Percentiles rank a stretch among this genome's conserved stretches.
These are phyloP conservation scores for Dactylellina drechsleri DNA, from an alignment of 2,329 filamentous ascomycete species.

Conservation along the genomic window DNA sequence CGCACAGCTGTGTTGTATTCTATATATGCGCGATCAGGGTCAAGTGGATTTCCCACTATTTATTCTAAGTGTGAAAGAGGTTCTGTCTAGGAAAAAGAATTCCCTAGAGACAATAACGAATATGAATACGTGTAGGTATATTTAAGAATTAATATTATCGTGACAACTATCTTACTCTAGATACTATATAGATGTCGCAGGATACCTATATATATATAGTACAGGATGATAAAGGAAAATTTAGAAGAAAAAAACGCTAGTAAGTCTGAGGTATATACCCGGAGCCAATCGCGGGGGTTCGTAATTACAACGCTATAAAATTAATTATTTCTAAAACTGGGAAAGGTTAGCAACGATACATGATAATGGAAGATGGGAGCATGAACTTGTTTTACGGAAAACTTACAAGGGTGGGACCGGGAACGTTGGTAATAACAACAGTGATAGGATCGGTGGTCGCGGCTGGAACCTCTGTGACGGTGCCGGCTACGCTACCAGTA, in stretches of 20 bases:
- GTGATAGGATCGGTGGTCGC: too few relatives aligned
- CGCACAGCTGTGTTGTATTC: conserved; percentile 27
- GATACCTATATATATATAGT: background rate
- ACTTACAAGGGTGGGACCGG: too few relatives aligned
- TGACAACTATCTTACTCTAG: background rate
- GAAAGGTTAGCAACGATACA: background rate
- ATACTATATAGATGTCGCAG: background rate
- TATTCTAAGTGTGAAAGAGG: too few relatives aligned
- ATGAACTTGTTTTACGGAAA: too few relatives aligned
- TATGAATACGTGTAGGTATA: background rate
- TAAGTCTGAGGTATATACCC: too few relatives aligned
- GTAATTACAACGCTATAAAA: background rate
- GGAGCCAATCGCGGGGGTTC: too few relatives aligned
- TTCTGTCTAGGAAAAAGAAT: background rate
- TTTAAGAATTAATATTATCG: background rate
- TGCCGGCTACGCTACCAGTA: background rate
- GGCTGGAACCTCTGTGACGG: background rate
- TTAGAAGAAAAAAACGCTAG: too few relatives aligned
- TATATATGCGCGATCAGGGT: too few relatives aligned
- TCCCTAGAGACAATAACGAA: background rate
- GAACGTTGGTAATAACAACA: too few relatives aligned
- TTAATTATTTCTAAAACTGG: background rate
- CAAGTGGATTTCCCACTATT: too few relatives aligned
- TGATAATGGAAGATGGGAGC: background rate
- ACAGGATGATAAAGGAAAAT: too few relatives aligned